Evolutionary conservation across 129 eudicot genomes (phyloP).

Genomic region (sunflower (Helianthus annuus)): DNA sequence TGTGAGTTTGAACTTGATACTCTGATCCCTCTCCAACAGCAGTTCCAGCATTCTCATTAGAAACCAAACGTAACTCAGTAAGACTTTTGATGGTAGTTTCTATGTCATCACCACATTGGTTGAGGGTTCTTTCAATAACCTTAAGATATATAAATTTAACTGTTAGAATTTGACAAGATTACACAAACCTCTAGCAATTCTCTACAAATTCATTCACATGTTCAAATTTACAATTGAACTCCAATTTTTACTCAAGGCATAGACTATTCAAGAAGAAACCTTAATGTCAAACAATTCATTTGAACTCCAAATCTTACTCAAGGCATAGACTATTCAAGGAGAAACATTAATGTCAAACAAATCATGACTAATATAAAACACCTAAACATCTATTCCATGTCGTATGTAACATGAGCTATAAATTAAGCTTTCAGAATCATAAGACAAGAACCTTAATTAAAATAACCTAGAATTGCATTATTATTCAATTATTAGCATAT

Average conservation of each 20-base stretch:
- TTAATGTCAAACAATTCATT: neutral
- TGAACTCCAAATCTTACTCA: too few relatives aligned
- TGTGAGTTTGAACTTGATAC: slow-evolving; percentile 41
- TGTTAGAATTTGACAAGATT: slow-evolving; percentile 19
- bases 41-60: slow-evolving; percentile 38
- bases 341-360: neutral
- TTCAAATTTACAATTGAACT: neutral
- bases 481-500: neutral
- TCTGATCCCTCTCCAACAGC: slow-evolving; percentile 39
- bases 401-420: neutral
- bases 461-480: neutral
- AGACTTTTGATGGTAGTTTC: slow-evolving; percentile 82
- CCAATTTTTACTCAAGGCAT: neutral
- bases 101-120: slow-evolving; percentile 77
- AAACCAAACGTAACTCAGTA: slow-evolving; percentile 71
- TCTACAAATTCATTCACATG: neutral
- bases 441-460: neutral
- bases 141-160: slow-evolving; percentile 10
- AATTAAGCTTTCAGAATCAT: neutral
- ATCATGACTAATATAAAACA: neutral
- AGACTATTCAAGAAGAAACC: too few relatives aligned
- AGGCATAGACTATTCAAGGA: neutral
- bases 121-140: slow-evolving; percentile 83
- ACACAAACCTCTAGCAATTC: neutral
- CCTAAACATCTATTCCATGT: neutral